These are phyloP conservation scores for Dipteronia dyeriana DNA, from an alignment of 345 rosid genomes.

Conservation along the genomic window DNA sequence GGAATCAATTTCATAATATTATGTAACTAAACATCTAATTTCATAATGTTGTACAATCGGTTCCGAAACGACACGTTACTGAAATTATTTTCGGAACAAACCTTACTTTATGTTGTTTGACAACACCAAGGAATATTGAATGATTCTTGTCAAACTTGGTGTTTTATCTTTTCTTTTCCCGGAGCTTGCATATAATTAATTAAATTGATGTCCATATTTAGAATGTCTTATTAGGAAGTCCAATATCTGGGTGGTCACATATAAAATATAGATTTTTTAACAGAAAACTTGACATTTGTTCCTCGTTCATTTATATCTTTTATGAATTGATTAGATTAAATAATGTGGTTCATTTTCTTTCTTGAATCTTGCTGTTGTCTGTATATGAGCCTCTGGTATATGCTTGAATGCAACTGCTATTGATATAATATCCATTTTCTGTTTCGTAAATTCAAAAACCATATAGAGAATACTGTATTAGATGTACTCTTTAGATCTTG, in stretches of 20 bases:
- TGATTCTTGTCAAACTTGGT: conserved; percentile 3
- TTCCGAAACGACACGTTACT: too few species aligned
- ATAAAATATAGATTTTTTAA: background rate
- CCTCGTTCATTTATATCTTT: background rate
- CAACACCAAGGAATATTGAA: background rate
- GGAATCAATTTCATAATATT: too few species aligned
- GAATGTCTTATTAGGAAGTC: background rate
- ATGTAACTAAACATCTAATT: too few species aligned
- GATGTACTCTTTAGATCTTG: background rate
- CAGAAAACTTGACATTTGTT: conserved; percentile 7
- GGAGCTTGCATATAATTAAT: background rate
- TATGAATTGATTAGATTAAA: background rate
- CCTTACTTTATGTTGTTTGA: too few species aligned
- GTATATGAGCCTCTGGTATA: background rate
- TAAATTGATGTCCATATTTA: background rate
- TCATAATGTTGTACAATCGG: too few species aligned
- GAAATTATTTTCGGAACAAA: too few species aligned
- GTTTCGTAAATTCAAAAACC: background rate
- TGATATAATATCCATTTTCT: background rate
- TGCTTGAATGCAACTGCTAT: background rate
- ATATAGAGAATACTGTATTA: background rate
- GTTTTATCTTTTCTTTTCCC: background rate
- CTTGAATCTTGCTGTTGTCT: background rate
- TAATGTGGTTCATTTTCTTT: background rate
- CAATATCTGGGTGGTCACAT: background rate